These are phyloP conservation scores for Auriscalpium vulgare DNA, from an alignment of 768 basidiomycete species.

Conservation along the genomic window DNA sequence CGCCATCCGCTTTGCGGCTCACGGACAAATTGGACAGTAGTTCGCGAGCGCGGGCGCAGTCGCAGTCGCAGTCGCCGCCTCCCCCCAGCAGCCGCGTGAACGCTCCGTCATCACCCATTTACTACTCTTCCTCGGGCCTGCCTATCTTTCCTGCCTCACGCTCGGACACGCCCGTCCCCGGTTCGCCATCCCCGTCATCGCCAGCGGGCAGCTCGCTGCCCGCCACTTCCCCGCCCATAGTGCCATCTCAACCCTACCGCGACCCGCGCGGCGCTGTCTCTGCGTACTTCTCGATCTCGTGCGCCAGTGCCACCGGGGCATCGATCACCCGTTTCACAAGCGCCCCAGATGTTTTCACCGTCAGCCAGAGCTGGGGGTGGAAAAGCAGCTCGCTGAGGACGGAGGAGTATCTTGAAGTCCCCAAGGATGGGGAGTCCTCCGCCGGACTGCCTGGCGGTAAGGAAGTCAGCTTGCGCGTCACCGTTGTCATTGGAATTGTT, in stretches of 20 bases:
- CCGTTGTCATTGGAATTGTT: conserved; percentile 44
- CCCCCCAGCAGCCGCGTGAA: neutral
- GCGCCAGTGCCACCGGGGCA: conserved; percentile 73
- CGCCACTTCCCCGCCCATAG: conserved; percentile 34
- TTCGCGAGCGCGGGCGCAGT: neutral
- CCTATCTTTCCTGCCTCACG: conserved; percentile 5
- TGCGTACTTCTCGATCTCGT: conserved; percentile 80
- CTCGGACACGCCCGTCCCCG: conserved; percentile 9
- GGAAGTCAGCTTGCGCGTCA: conserved; percentile 67
- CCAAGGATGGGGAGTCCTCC: conserved; percentile 5
- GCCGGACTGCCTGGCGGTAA: conserved; percentile 13
- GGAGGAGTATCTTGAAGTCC: conserved; percentile 35
- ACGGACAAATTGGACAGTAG: neutral
- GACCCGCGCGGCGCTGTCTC: conserved; percentile 65
- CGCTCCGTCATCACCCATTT: conserved; percentile 1
- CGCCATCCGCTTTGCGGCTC: conserved; percentile 26
- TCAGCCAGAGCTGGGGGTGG: conserved; percentile 94
- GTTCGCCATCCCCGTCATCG: conserved; percentile 12
- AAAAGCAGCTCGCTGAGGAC: conserved; percentile 52
- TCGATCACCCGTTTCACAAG: conserved; percentile 80
- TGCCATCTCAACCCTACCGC: conserved; percentile 63
- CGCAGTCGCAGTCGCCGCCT: conserved; percentile 1
- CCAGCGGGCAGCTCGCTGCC: conserved; percentile 21
- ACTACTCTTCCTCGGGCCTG: conserved; percentile 12
- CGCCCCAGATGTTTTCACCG: conserved; percentile 75